A percentile compares a stretch with the other conserved stretches of the same genome.
Conservation (phyloP, 2,329 filamentous ascomycete genomes). For the Epichloe coenophiala region DNA sequence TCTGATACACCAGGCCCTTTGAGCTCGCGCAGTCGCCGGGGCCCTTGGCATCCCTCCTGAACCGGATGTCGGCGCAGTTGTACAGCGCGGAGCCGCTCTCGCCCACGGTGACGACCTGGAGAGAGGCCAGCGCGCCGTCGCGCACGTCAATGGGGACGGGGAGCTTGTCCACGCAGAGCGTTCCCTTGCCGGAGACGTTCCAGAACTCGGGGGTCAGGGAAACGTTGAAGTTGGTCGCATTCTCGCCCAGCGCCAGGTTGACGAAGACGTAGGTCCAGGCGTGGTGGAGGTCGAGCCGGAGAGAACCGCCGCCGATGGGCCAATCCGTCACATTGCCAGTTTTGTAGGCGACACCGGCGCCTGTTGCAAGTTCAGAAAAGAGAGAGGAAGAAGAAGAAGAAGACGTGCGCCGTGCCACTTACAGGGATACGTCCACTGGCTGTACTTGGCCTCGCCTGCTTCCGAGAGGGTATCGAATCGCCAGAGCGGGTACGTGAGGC, state of each 20-base stretch:
- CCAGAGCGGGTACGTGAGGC: slow-evolving; percentile 33
- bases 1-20: slow-evolving; percentile 28
- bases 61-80: slow-evolving; percentile 63
- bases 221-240: slow-evolving; percentile 53
- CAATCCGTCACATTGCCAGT: slow-evolving; percentile 36
- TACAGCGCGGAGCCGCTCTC: slow-evolving; percentile 49
- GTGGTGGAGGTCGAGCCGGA: slow-evolving; percentile 37
- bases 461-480: slow-evolving; percentile 31
- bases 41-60: slow-evolving; percentile 37
- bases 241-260: slow-evolving; percentile 37
- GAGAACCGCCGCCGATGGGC: slow-evolving; percentile 35
- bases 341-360: slow-evolving; percentile 32
- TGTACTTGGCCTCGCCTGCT: slow-evolving; percentile 25
- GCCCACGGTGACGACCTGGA: slow-evolving; percentile 57
- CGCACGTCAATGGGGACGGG: slow-evolving; percentile 37
- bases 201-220: slow-evolving; percentile 48
- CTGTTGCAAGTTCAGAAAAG: slow-evolving; percentile 14
- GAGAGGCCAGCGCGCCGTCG: slow-evolving; percentile 49
- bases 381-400: neutral
- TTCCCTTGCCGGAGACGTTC: slow-evolving; percentile 46
- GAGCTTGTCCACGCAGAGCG: slow-evolving; percentile 52
- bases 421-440: slow-evolving; percentile 40
- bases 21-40: slow-evolving; percentile 22
- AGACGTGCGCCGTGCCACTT: slow-evolving; percentile 9
- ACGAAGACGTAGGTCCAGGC: slow-evolving; percentile 38